Conservation (phyloP, 805 yeast genomes). For the Clavispora asparagi region DNA sequence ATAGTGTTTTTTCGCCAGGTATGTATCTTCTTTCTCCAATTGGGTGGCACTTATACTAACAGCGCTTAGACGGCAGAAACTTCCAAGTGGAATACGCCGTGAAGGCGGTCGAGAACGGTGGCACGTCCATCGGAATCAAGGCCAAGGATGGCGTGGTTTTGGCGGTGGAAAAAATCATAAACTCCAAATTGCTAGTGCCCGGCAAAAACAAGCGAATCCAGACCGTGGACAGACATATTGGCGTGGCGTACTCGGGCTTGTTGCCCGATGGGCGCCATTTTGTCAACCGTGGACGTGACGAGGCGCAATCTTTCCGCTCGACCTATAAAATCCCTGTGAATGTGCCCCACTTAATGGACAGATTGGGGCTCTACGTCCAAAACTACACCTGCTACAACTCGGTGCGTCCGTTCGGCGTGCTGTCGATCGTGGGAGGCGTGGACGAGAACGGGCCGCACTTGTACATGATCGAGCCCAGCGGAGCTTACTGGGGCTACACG, state of each 20-base stretch:
- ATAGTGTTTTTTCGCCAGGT: slow-evolving; percentile 87
- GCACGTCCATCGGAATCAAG: slow-evolving; percentile 90
- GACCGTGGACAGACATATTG: slow-evolving; percentile 88
- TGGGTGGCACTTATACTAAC: slow-evolving; percentile 29
- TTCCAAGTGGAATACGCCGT: slow-evolving; percentile 98
- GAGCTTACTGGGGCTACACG: slow-evolving; percentile 93
- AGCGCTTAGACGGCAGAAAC: slow-evolving; percentile 75
- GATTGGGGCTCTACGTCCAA: slow-evolving; percentile 87
- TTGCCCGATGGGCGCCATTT: slow-evolving; percentile 96
- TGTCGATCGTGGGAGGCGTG: slow-evolving; percentile 89
- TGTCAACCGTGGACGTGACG: slow-evolving; percentile 89
- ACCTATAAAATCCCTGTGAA: slow-evolving; percentile 73
- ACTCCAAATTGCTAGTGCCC: slow-evolving; percentile 84
- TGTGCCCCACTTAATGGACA: slow-evolving; percentile 76
- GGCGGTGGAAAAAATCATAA: slow-evolving; percentile 91
- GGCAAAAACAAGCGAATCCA: slow-evolving; percentile 87
- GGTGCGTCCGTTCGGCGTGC: slow-evolving; percentile 95
- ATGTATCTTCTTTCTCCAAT: slow-evolving; percentile 18
- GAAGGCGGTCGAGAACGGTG: slow-evolving; percentile 96
- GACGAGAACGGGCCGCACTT: slow-evolving; percentile 88
- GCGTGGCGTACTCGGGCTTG: slow-evolving; percentile 91
- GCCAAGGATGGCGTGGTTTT: slow-evolving; percentile 92
- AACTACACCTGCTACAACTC: slow-evolving; percentile 94
- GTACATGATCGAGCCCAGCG: slow-evolving; percentile 97
- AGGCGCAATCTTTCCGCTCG: slow-evolving; percentile 73